Evolutionary conservation across 306 rosid species (phyloP).

Genomic region (Quercus mongolica): DNA sequence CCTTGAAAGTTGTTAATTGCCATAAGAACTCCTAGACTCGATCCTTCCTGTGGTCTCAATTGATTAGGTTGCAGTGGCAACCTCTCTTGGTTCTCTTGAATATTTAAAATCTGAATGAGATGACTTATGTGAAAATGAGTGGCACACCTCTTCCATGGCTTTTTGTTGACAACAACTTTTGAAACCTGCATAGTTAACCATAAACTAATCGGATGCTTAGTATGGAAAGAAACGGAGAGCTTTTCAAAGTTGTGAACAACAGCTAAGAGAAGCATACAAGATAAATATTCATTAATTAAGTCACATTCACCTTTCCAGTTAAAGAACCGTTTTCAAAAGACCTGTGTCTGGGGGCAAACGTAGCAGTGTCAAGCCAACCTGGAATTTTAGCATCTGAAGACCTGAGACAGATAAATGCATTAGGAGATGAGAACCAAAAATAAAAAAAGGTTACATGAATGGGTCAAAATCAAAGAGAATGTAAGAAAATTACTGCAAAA

Average conservation of each 20-base stretch:
- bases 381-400: slow-evolving; percentile 26
- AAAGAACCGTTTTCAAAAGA: slow-evolving; percentile 22
- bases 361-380: slow-evolving; percentile 25
- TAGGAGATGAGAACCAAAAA: not conserved
- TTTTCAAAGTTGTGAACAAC: not conserved
- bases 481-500: slow-evolving; percentile 14
- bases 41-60: slow-evolving; percentile 30
- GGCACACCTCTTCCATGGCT: slow-evolving; percentile 55
- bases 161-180: slow-evolving; percentile 15
- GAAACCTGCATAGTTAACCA: slow-evolving; percentile 33
- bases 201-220: not conserved
- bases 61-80: slow-evolving; percentile 9
- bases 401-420: slow-evolving; percentile 24
- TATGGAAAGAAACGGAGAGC: not conserved
- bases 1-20: slow-evolving; percentile 22
- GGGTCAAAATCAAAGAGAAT: slow-evolving; percentile 5
- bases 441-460: not conserved
- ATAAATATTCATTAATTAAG: not conserved
- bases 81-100: slow-evolving; percentile 26
- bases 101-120: slow-evolving; percentile 39
- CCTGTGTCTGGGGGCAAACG: not conserved
- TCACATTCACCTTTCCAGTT: slow-evolving; percentile 26
- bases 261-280: not conserved
- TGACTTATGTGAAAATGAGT: slow-evolving; percentile 63
- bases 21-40: slow-evolving; percentile 28